Evolutionary conservation across 495 filamentous ascomycete genomes (phyloP), one percentile per base, ranked within the genome.

Genomic region (Aspergillus nidulans): DNA sequence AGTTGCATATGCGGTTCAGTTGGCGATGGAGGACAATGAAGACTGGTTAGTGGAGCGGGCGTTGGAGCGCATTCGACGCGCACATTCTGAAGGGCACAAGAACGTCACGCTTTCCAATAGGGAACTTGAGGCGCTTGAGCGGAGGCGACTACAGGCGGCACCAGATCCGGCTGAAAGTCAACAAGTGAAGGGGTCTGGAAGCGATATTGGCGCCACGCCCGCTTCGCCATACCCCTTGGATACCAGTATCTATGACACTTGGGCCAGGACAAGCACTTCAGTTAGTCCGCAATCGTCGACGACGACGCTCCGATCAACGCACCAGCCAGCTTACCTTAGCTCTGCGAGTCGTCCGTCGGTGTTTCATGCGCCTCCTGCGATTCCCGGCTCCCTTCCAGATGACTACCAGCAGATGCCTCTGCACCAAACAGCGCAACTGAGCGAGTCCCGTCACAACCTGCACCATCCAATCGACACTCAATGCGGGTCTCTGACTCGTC

Each of bases 61-160:
- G 34, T 66, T 92, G 68, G 82, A 82, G 58, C 84, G 88, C 45
- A 92, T 95, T 70, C 81, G 81, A 54, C 82, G 83, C 43, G 89
- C 90, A 24, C 83, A 88, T 55, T 75, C 79, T 56, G 80, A 83
- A 61, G 90, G 90, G 38, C 86, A 84, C 69, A 76, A 72, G 34
- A 89, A 92, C 44, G 89, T 95, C 24, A 86, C 84, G 59, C 73
- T 95, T 49, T 86, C 81, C 51, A 80, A 85, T 59, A 79, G 83
- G 25, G 90, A 94, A 64, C 69, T 91, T 56, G 86, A 87, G 36
- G 90, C 90, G 30, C 70, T 92, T 45, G 85, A 92, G 65, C 81
- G 87, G 44, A 81, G 82, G 66, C 79, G 85, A 49, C 70, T 81
- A 62, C 75, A 82, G 55, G 76, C 74, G 1, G 18, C 10, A 2